Percentiles rank a stretch among this genome's conserved stretches.
Conservation (phyloP, 352 stramenopile genomes). For the Albugo laibachii region DNA sequence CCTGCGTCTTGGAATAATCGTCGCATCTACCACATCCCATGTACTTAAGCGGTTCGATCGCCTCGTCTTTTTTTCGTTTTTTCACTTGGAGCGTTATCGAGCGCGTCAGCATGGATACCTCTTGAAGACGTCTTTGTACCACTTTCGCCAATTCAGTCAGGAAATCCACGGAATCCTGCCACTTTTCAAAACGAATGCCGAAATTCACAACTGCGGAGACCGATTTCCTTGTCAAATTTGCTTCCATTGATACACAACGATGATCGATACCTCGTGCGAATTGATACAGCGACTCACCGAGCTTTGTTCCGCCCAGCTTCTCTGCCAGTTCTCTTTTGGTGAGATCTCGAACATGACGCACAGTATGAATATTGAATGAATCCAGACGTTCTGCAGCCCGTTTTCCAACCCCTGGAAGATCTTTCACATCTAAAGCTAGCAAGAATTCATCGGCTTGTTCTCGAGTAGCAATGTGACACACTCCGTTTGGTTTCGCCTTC, state of each 20-base stretch:
- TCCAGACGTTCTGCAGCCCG: slow-evolving; percentile 45
- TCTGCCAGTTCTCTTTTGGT: slow-evolving; percentile 22
- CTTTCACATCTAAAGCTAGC: slow-evolving; percentile 29
- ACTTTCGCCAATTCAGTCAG: slow-evolving; percentile 62
- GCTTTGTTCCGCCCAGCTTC: slow-evolving; percentile 4
- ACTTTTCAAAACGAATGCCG: slow-evolving; percentile 76
- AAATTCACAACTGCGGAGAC: slow-evolving; percentile 86
- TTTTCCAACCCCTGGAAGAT: slow-evolving; percentile 69
- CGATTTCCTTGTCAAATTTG: slow-evolving; percentile 62
- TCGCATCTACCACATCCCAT: slow-evolving; percentile 77
- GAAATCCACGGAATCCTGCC: slow-evolving; percentile 58
- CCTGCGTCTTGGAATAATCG: slow-evolving; percentile 59
- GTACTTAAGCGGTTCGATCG: slow-evolving; percentile 65
- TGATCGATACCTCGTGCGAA: slow-evolving; percentile 61
- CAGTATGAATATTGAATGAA: slow-evolving; percentile 34
- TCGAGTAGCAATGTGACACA: slow-evolving; percentile 28
- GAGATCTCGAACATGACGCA: slow-evolving; percentile 33
- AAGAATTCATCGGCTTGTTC: slow-evolving; percentile 43
- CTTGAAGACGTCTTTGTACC: slow-evolving; percentile 33
- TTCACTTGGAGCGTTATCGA: slow-evolving; percentile 74
- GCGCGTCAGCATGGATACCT: slow-evolving; percentile 27
- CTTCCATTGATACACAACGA: slow-evolving; percentile 40
- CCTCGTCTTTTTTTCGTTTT: slow-evolving; percentile 39
- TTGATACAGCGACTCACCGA: slow-evolving; percentile 46
- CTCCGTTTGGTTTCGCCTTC: slow-evolving; percentile 84